These are phyloP conservation scores for Stephania yunnanensis DNA, from an alignment of 164 flowering plant species.

Conservation along the genomic window DNA sequence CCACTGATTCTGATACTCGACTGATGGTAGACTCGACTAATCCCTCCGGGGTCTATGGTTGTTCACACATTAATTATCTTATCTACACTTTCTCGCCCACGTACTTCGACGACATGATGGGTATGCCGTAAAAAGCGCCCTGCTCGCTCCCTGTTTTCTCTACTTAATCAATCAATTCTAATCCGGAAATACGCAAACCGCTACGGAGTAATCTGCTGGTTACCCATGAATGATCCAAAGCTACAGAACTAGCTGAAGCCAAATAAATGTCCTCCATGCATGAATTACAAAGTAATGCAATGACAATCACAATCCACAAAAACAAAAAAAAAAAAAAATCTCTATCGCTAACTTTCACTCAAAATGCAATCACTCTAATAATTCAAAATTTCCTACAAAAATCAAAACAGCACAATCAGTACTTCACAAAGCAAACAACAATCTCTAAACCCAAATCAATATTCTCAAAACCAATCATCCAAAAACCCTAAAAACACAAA, in stretches of 20 bases:
- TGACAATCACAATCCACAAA: neutral
- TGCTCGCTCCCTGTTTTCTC: neutral
- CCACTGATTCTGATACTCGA: no score
- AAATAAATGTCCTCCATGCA: neutral
- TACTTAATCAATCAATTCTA: neutral
- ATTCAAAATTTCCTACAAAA: neutral
- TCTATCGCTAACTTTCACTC: neutral
- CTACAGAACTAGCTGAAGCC: neutral
- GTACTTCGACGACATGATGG: neutral
- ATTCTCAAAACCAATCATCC: neutral
- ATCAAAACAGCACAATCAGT: neutral
- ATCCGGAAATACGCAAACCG: neutral
- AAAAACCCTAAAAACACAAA: constrained; percentile 1
- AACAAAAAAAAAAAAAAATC: neutral
- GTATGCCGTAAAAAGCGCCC: neutral
- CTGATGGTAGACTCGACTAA: no score
- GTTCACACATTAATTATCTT: neutral
- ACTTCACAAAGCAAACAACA: neutral
- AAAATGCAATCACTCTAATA: neutral
- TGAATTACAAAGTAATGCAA: neutral
- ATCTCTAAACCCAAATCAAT: neutral
- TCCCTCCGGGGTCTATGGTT: no score
- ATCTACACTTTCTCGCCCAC: neutral
- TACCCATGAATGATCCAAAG: neutral
- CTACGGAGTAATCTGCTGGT: neutral